phyloP scores from a whole-genome alignment of 139 green algal genomes.

The Mychonastes homosphaera region DNA sequence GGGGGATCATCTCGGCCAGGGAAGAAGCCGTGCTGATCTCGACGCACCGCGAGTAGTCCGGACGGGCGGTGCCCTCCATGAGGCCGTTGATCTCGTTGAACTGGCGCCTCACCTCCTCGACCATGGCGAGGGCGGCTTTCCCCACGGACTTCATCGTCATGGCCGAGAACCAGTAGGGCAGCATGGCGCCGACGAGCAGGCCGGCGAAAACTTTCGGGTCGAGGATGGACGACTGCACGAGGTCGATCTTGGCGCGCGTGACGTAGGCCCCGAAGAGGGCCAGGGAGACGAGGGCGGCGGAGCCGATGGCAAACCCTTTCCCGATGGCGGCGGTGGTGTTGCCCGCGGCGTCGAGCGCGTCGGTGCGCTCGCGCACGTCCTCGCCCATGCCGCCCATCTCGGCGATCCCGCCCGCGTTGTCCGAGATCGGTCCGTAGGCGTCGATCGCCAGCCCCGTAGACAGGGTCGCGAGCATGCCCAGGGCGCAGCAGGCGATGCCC shows the following conservation, averaged over 20 bases:
- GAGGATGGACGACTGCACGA: slow-evolving; percentile 80
- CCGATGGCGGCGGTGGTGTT: slow-evolving; percentile 98
- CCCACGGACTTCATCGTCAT: slow-evolving; percentile 98
- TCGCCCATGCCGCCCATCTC: slow-evolving; percentile 98
- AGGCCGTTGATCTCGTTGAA: slow-evolving; percentile 88
- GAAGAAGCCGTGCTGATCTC: slow-evolving; percentile 87
- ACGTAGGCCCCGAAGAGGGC: slow-evolving; percentile 95
- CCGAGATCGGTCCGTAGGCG: slow-evolving; percentile 91
- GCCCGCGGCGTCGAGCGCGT: slow-evolving; percentile 87
- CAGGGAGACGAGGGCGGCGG: slow-evolving; percentile 92
- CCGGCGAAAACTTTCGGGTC: slow-evolving; percentile 80
- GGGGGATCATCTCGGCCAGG: slow-evolving; percentile 87
- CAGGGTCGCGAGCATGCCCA: slow-evolving; percentile 94
- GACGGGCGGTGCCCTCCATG: slow-evolving; percentile 84
- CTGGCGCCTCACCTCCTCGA: slow-evolving; percentile 79
- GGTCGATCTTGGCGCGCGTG: slow-evolving; percentile 69
- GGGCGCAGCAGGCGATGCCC: slow-evolving; percentile 88
- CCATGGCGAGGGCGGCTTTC: slow-evolving; percentile 81
- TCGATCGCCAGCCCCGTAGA: slow-evolving; percentile 91
- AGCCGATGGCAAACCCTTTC: slow-evolving; percentile 98
- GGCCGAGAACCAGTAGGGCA: slow-evolving; percentile 95
- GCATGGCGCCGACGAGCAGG: slow-evolving; percentile 90
- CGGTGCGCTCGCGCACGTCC: slow-evolving; percentile 75
- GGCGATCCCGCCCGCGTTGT: slow-evolving; percentile 94
- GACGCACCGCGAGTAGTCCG: slow-evolving; percentile 79